These are phyloP conservation scores for Basidiobolus meristosporus DNA, from an alignment of 371 early-diverging fungal genomes.

Conservation along the genomic window DNA sequence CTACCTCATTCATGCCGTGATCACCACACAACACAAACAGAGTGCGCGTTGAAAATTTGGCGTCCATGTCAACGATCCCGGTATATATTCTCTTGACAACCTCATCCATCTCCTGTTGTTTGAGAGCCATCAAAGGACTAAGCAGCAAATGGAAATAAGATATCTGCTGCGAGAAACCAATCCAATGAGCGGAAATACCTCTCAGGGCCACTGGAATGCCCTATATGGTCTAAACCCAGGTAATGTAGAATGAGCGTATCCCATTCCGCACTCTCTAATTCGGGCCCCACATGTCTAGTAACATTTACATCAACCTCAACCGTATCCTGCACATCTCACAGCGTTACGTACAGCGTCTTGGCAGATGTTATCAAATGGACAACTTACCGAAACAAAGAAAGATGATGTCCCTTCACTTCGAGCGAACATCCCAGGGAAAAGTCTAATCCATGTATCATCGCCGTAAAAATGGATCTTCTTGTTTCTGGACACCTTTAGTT, in stretches of 20 bases:
- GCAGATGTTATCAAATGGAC: background rate
- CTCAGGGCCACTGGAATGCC: slow-evolving; percentile 75
- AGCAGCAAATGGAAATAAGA: background rate
- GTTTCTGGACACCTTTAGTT: slow-evolving; percentile 24
- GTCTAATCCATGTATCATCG: slow-evolving; percentile 88
- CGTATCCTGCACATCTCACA: slow-evolving; percentile 27
- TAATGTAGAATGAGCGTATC: slow-evolving; percentile 77
- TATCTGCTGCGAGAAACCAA: background rate
- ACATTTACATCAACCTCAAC: slow-evolving; percentile 62
- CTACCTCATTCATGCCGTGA: slow-evolving; percentile 95
- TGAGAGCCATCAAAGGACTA: slow-evolving; percentile 51
- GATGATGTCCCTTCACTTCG: slow-evolving; percentile 58
- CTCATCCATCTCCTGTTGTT: slow-evolving; percentile 61
- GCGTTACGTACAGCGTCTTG: background rate
- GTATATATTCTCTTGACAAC: slow-evolving; percentile 31
- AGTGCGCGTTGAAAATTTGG: too few species aligned
- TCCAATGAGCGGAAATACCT: slow-evolving; percentile 7
- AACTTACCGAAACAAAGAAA: slow-evolving; percentile 46
- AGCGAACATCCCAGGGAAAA: slow-evolving; percentile 49
- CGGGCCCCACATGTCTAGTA: slow-evolving; percentile 49
- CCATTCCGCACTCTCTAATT: slow-evolving; percentile 43
- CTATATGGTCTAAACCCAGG: slow-evolving; percentile 88
- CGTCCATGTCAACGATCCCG: too few species aligned
- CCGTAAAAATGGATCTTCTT: slow-evolving; percentile 67
- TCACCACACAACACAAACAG: slow-evolving; percentile 91